Percentiles rank a stretch among this genome's conserved stretches.
Evolutionary conservation across 805 yeast genomes (phyloP).

Genomic region (Yarrowia sp.): DNA sequence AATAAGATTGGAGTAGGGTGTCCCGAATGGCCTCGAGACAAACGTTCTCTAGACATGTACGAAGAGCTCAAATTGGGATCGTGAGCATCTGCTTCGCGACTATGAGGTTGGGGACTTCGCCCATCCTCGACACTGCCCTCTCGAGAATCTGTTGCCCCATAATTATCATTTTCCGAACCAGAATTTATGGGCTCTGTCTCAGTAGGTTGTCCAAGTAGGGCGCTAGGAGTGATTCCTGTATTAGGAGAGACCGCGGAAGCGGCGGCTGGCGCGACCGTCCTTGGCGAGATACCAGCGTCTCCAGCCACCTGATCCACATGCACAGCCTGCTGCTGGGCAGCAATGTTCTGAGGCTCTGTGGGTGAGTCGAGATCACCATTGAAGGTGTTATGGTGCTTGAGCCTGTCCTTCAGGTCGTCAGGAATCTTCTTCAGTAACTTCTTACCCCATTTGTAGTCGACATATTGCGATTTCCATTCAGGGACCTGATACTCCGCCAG

Average conservation of each 20-base stretch:
- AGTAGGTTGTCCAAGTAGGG: not conserved
- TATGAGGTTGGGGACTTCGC: not conserved
- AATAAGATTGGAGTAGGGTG: constrained; percentile 29
- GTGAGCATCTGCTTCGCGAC: not conserved
- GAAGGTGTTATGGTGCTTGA: constrained; percentile 13
- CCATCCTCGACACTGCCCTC: constrained; percentile 7
- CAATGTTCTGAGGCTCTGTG: constrained; percentile 13
- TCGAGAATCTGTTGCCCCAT: constrained; percentile 9
- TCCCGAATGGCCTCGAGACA: constrained; percentile 12
- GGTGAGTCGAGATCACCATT: constrained; percentile 4
- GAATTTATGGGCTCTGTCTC: constrained; percentile 26
- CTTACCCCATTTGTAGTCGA: constrained; percentile 50
- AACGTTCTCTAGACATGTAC: constrained; percentile 14
- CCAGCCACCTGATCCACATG: constrained; percentile 21
- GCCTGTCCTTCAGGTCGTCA: constrained; percentile 16
- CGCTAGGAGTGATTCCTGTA: constrained; percentile 22
- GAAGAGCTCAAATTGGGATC: constrained; percentile 1
- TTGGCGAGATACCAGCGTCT: constrained; percentile 1
- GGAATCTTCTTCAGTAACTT: constrained; percentile 37
- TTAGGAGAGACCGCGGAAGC: not conserved
- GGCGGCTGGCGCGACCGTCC: not conserved
- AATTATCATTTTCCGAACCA: constrained; percentile 14
- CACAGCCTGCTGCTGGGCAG: constrained; percentile 17
- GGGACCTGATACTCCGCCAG: constrained; percentile 49
- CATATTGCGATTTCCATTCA: constrained; percentile 55